Percentiles rank a stretch among this genome's conserved stretches.
Conservation (phyloP, 2,329 filamentous ascomycete species). For the Thelonectria rubi region DNA sequence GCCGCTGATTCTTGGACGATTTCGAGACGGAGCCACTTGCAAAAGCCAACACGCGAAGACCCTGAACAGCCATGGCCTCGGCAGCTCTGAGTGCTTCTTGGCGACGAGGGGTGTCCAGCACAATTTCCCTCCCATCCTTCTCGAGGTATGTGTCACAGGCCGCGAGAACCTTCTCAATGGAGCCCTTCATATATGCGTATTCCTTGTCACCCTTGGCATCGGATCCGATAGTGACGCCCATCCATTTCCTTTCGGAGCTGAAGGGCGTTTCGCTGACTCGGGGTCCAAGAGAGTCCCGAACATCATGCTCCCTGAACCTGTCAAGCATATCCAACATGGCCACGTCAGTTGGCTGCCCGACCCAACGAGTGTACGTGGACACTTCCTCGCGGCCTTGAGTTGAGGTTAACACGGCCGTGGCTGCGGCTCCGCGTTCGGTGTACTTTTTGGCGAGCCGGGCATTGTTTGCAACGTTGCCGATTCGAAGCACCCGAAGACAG, state of each 20-base stretch:
- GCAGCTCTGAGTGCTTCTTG: constrained; percentile 82
- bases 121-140: constrained; percentile 84
- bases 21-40: constrained; percentile 79
- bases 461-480: constrained; percentile 97
- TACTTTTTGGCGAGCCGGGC: constrained; percentile 79
- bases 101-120: constrained; percentile 79
- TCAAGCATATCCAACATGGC: constrained; percentile 96
- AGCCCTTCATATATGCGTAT: constrained; percentile 94
- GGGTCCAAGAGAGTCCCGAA: constrained; percentile 84
- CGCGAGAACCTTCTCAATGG: constrained; percentile 84
- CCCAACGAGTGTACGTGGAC: constrained; percentile 83
- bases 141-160: constrained; percentile 92
- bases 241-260: constrained; percentile 98
- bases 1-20: constrained; percentile 53
- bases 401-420: constrained; percentile 82
- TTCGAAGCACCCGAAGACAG: constrained; percentile 82
- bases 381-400: constrained; percentile 72
- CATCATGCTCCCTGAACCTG: constrained; percentile 88
- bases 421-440: constrained; percentile 74
- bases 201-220: constrained; percentile 71
- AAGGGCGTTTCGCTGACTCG: constrained; percentile 90
- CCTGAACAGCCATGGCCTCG: constrained; percentile 86
- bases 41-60: constrained; percentile 90
- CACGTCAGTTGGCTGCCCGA: constrained; percentile 96
- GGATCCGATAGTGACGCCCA: constrained; percentile 87